Conservation (phyloP, 768 basidiomycete genomes). For the Galerina sulciceps region DNA sequence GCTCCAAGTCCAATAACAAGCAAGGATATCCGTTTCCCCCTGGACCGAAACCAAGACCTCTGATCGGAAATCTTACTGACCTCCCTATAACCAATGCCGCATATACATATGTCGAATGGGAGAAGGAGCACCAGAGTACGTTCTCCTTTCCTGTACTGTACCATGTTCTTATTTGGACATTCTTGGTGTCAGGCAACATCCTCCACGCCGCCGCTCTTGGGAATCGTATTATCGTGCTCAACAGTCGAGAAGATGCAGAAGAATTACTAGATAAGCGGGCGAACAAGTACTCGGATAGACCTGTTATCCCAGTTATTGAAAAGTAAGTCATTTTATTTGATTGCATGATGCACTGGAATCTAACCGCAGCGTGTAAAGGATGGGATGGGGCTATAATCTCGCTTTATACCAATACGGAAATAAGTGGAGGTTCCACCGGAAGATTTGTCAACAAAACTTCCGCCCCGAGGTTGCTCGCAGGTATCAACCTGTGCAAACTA, state of each 20-base stretch:
- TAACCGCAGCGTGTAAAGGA: background rate
- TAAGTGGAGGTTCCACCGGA: conserved; percentile 38
- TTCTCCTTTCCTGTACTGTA: background rate
- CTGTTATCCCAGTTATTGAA: conserved; percentile 24
- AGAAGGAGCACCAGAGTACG: conserved; percentile 10
- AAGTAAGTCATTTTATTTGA: background rate
- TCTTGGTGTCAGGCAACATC: background rate
- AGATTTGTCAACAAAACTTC: conserved; percentile 37
- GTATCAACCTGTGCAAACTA: conserved; percentile 30
- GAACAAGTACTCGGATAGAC: conserved; percentile 48
- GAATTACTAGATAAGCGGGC: conserved; percentile 45
- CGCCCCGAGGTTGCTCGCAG: conserved; percentile 23
- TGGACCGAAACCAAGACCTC: conserved; percentile 23
- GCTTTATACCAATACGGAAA: conserved; percentile 34
- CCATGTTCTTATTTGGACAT: no score
- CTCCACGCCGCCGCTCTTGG: background rate
- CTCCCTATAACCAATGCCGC: background rate
- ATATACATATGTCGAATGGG: conserved; percentile 4
- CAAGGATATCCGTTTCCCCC: conserved; percentile 7
- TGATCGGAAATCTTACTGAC: conserved; percentile 22
- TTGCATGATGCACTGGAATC: no score
- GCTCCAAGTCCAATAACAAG: background rate
- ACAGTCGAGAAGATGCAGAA: conserved; percentile 20
- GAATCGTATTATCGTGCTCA: conserved; percentile 28
- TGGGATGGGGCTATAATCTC: conserved; percentile 39